A percentile compares a stretch with the other conserved stretches of the same genome.
phyloP scores from a whole-genome alignment of 306 rosid species.

The Trifolium fragiferum region DNA sequence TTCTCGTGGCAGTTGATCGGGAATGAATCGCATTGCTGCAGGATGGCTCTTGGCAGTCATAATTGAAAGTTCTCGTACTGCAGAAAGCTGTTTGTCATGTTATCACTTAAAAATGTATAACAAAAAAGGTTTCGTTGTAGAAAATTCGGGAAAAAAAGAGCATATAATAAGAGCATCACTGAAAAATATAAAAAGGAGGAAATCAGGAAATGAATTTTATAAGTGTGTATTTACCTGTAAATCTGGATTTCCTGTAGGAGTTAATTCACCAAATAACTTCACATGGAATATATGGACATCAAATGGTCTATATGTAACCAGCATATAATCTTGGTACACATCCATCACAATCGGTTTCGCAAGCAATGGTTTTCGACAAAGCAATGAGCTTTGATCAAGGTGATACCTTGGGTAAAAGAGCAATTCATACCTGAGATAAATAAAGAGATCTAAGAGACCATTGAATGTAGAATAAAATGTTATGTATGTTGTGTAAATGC shows the following conservation, averaged over 20 bases:
- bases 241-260: slow-evolving; percentile 77
- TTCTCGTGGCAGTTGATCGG: slow-evolving; percentile 81
- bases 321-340: slow-evolving; percentile 86
- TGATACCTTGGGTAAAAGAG: slow-evolving; percentile 98
- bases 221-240: slow-evolving; percentile 72
- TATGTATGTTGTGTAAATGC: background rate
- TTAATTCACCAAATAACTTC: slow-evolving; percentile 81
- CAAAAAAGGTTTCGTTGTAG: slow-evolving; percentile 46
- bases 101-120: slow-evolving; percentile 89
- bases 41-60: slow-evolving; percentile 99
- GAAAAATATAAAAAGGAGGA: slow-evolving; percentile 13
- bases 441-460: slow-evolving; percentile 37
- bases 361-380: slow-evolving; percentile 80
- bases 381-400: slow-evolving; percentile 97
- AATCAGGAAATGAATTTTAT: slow-evolving; percentile 40
- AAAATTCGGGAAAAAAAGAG: slow-evolving; percentile 23
- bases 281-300: slow-evolving; percentile 92
- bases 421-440: slow-evolving; percentile 82
- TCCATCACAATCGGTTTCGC: slow-evolving; percentile 98
- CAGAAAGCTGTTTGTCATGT: slow-evolving; percentile 99
- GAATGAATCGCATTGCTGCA: slow-evolving; percentile 94
- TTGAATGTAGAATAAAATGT: slow-evolving; percentile 38
- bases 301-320: slow-evolving; percentile 90
- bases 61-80: slow-evolving; percentile 99
- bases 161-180: slow-evolving; percentile 36